Evolutionary conservation across 2,329 filamentous ascomycete genomes (phyloP), one percentile per base, ranked within the genome.

Genomic region (Diaporthe citri): DNA sequence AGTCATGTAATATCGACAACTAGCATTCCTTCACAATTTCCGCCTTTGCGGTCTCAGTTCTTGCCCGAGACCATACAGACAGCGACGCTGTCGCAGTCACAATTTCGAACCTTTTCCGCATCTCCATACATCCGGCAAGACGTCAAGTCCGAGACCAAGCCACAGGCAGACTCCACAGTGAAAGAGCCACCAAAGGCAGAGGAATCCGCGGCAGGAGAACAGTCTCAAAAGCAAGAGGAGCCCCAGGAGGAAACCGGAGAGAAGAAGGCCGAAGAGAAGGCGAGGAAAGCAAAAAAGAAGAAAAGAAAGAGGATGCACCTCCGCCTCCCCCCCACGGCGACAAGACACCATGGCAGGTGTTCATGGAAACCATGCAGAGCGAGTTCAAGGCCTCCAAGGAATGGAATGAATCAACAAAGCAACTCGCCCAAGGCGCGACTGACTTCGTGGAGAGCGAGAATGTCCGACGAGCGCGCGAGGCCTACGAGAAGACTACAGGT

Each of bases 391-490:
- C 95, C 71, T 98, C 96, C 22, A 98, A 98, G 83, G 97, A 99
- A 84, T 99, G 97, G 97, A 98, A 99, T 82, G 97, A 99, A 82
- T 97, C 95, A 57, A 99, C 96, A 56, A 98, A 99, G 87, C 95
- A 97, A 78, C 90, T 99, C 56, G 94, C 95, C 25, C 95, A 94
- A 66, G 94, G 94, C 8, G 95, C 96, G 25, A 93, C 98, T 82
- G 93, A 98, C 80, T 97, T 99, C 82, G 93, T 93, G 43, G 96
- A 98, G 86, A 98, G 95, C 81, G 96, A 98, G 82, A 94, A 93
- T 25, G 94, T 99, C 22, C 93, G 95, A 81, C 92, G 92, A 80
- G 97, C 96, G 41, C 92, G 94, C 78, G 92, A 95, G 78, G 96
- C 95, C 10, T 98, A 98, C 83, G 92, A 95, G 81, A 93, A 94